These are phyloP conservation scores for Sarcocystis neurona DNA, from an alignment of 169 alveolate genomes.

Conservation along the genomic window DNA sequence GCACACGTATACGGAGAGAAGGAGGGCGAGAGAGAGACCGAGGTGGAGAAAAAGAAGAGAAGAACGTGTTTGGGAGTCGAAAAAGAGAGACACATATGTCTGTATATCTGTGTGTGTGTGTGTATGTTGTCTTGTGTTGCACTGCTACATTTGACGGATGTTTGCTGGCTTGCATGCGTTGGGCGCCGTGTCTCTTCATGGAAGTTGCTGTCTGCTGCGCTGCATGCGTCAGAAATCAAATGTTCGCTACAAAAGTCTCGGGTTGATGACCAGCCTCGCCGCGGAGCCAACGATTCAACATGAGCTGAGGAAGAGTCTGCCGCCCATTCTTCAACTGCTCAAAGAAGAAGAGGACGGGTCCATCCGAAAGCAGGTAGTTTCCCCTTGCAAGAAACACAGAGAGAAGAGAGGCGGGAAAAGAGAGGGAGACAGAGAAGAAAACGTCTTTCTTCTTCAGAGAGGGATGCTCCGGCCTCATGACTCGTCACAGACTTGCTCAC, in stretches of 20 bases:
- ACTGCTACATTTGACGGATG: too few species aligned
- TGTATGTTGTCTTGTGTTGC: too few species aligned
- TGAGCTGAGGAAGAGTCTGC: neutral
- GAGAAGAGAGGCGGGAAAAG: too few species aligned
- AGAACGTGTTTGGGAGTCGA: neutral
- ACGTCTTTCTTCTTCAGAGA: too few species aligned
- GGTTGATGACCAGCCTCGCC: neutral
- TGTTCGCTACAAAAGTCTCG: slow-evolving; percentile 7
- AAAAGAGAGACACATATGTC: neutral
- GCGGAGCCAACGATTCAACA: neutral
- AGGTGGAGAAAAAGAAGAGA: neutral
- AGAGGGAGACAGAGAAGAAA: too few species aligned
- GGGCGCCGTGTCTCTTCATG: neutral
- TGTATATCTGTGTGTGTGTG: neutral
- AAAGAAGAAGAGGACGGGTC: neutral
- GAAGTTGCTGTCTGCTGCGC: neutral
- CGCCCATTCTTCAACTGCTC: neutral
- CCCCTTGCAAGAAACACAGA: too few species aligned
- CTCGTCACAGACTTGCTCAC: too few species aligned
- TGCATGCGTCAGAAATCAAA: neutral
- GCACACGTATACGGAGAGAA: too few species aligned
- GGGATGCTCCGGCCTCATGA: too few species aligned
- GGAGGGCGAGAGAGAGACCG: neutral
- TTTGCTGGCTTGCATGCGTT: too few species aligned
- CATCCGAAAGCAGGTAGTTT: neutral